Percentiles rank a stretch among this genome's conserved stretches.
These are phyloP conservation scores for Dillenia suffruticosa DNA, from an alignment of 164 flowering plant species.

Conservation along the genomic window DNA sequence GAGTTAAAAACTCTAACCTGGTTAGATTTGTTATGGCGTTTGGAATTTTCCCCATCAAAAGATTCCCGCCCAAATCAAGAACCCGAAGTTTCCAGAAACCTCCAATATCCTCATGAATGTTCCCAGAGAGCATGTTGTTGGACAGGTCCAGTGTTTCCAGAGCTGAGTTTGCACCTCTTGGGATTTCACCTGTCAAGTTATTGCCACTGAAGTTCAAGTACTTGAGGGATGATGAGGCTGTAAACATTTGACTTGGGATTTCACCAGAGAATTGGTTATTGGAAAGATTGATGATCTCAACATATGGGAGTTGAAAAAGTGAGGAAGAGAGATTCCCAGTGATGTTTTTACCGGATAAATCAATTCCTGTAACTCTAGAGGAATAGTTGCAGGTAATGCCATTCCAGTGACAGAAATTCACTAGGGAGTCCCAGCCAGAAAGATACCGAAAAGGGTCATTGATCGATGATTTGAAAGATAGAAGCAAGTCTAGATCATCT, in stretches of 20 bases:
- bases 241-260: conserved; percentile 34
- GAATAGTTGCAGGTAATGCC: conserved; percentile 55
- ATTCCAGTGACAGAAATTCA: conserved; percentile 48
- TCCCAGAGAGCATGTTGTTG: conserved; percentile 59
- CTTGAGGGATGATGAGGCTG: conserved; percentile 33
- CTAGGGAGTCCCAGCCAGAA: conserved; percentile 46
- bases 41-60: conserved; percentile 51
- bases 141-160: conserved; percentile 60
- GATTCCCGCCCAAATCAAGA: conserved; percentile 80
- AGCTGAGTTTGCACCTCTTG: conserved; percentile 24
- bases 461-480: conserved; percentile 52
- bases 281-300: conserved; percentile 52
- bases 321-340: conserved; percentile 45
- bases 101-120: conserved; percentile 41
- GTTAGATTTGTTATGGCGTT: conserved; percentile 33
- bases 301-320: conserved; percentile 36
- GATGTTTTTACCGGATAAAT: conserved; percentile 57
- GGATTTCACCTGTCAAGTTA: conserved; percentile 56
- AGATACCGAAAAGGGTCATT: conserved; percentile 43
- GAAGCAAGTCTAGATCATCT: conserved; percentile 42
- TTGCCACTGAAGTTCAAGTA: conserved; percentile 71
- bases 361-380: conserved; percentile 37
- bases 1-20: conserved; percentile 38
- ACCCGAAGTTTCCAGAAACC: conserved; percentile 29
- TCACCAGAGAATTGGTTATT: conserved; percentile 49